Conservation (phyloP, 768 basidiomycete genomes). For the Mycena rosella region DNA sequence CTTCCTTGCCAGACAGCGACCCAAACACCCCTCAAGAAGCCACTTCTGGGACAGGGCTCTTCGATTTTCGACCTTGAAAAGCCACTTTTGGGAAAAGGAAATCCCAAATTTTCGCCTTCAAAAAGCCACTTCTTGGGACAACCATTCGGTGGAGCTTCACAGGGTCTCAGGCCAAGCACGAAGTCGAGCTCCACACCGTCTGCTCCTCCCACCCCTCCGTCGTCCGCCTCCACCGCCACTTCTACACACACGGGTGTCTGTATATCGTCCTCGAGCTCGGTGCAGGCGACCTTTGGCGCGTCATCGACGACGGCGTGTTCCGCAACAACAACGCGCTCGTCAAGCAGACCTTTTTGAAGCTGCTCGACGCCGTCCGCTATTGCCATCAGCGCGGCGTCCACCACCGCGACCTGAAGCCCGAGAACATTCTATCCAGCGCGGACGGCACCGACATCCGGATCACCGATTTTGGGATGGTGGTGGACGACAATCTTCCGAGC, state of each 20-base stretch:
- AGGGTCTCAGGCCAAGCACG: too few relatives aligned
- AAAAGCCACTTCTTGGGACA: too few relatives aligned
- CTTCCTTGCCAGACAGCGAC: too few relatives aligned
- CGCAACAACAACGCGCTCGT: constrained; percentile 57
- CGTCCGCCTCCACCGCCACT: constrained; percentile 49
- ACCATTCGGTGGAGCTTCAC: too few relatives aligned
- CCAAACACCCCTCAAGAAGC: too few relatives aligned
- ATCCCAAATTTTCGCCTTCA: too few relatives aligned
- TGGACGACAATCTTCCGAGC: background rate
- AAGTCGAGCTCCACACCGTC: background rate
- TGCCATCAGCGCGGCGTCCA: constrained; percentile 58
- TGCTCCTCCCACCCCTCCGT: background rate
- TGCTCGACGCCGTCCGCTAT: constrained; percentile 61
- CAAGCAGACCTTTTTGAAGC: constrained; percentile 57
- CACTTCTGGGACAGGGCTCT: too few relatives aligned
- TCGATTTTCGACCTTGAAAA: too few relatives aligned
- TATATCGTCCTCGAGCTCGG: constrained; percentile 58
- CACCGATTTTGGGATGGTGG: constrained; percentile 67
- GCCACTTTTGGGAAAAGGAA: too few relatives aligned
- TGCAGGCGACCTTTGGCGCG: constrained; percentile 57
- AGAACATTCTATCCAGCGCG: constrained; percentile 45
- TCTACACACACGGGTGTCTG: constrained; percentile 59
- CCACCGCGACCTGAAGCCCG: constrained; percentile 28
- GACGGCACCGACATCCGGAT: constrained; percentile 54
- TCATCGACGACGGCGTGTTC: constrained; percentile 52